Conservation (phyloP, 2,329 filamentous ascomycete genomes). For the Huntiella savannae region DNA sequence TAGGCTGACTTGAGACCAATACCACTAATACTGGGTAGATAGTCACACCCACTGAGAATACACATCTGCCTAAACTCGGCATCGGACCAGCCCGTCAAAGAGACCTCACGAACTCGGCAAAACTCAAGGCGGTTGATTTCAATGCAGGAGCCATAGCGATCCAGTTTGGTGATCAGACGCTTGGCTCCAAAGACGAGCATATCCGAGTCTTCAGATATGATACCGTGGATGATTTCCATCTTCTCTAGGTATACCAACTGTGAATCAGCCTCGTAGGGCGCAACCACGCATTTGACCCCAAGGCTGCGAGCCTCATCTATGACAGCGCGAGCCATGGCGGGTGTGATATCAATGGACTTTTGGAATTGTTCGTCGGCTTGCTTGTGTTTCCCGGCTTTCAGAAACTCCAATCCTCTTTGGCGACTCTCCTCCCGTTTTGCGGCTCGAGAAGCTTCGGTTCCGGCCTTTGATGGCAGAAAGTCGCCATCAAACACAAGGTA, state of each 20-base stretch:
- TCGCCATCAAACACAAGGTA: slow-evolving; percentile 95
- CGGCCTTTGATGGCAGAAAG: slow-evolving; percentile 79
- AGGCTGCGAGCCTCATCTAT: slow-evolving; percentile 80
- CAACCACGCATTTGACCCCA: slow-evolving; percentile 72
- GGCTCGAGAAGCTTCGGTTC: slow-evolving; percentile 62
- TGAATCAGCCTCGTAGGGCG: slow-evolving; percentile 94
- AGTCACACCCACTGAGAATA: slow-evolving; percentile 91
- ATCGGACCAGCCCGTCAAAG: slow-evolving; percentile 80
- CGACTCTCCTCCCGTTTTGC: slow-evolving; percentile 60
- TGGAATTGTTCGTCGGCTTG: slow-evolving; percentile 77
- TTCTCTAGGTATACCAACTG: slow-evolving; percentile 88
- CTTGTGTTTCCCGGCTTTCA: slow-evolving; percentile 60
- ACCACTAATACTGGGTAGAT: slow-evolving; percentile 66
- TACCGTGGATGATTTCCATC: slow-evolving; percentile 64
- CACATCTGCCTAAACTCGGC: slow-evolving; percentile 85
- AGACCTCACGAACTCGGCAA: slow-evolving; percentile 71
- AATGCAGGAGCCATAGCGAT: slow-evolving; percentile 81
- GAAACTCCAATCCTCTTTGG: slow-evolving; percentile 54
- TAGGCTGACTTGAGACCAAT: slow-evolving; percentile 90
- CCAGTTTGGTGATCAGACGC: slow-evolving; percentile 77
- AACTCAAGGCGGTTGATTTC: slow-evolving; percentile 85
- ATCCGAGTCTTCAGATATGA: slow-evolving; percentile 92
- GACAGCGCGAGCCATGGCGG: slow-evolving; percentile 78
- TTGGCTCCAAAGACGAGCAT: slow-evolving; percentile 87
- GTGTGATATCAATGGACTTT: slow-evolving; percentile 88